These are phyloP conservation scores for Ruellia speciosa DNA, from an alignment of 305 asterid genomes.

Conservation along the genomic window DNA sequence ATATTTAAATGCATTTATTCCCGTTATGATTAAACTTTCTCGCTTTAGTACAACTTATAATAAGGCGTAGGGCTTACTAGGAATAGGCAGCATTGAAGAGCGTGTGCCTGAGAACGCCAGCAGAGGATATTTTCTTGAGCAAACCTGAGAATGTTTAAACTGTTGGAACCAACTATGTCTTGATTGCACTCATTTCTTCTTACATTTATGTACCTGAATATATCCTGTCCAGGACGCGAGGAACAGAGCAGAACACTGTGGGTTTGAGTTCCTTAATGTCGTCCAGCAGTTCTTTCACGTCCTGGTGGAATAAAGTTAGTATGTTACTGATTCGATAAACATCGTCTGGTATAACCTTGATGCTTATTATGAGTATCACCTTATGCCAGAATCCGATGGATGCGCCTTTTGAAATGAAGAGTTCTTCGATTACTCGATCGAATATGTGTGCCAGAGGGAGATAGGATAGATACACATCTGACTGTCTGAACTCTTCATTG, in stretches of 20 bases:
- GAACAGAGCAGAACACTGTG: slow-evolving; percentile 57
- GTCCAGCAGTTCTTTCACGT: slow-evolving; percentile 49
- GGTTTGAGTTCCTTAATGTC: slow-evolving; percentile 82
- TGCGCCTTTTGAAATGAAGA: slow-evolving; percentile 65
- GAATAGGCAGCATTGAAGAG: slow-evolving; percentile 60
- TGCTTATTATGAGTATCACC: slow-evolving; percentile 26
- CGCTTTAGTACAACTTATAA: background rate
- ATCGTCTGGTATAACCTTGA: background rate
- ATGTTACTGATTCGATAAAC: background rate
- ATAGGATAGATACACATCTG: slow-evolving; percentile 61
- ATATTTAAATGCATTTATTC: slow-evolving; percentile 6
- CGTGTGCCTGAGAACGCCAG: slow-evolving; percentile 43
- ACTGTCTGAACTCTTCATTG: slow-evolving; percentile 55
- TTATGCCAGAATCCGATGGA: slow-evolving; percentile 82
- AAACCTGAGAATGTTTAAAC: slow-evolving; percentile 37
- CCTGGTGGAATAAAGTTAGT: slow-evolving; percentile 31
- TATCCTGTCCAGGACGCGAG: slow-evolving; percentile 77
- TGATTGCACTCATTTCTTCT: background rate
- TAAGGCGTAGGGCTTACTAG: slow-evolving; percentile 40
- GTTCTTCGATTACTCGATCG: slow-evolving; percentile 73
- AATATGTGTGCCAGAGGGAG: slow-evolving; percentile 89
- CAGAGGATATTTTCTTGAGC: slow-evolving; percentile 57
- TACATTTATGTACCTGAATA: slow-evolving; percentile 44
- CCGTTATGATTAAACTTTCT: background rate
- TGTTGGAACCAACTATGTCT: background rate